Evolutionary conservation across 768 basidiomycete genomes (phyloP).

Genomic region (Chalciporus piperatus): DNA sequence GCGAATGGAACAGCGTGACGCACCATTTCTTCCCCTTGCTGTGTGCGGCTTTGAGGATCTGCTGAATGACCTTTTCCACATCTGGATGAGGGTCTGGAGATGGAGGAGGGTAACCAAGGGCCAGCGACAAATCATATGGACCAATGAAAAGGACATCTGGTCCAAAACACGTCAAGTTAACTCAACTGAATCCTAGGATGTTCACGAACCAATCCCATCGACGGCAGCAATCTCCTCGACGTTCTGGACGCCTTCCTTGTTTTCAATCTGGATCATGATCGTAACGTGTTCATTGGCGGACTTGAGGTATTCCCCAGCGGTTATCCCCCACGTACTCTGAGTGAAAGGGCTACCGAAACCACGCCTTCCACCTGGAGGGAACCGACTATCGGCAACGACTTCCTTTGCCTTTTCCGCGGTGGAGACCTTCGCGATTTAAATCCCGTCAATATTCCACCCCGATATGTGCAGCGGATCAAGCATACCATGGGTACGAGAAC

Average conservation of each 20-base stretch:
- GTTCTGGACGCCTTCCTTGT: constrained; percentile 54
- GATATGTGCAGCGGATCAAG: background rate
- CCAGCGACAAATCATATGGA: constrained; percentile 65
- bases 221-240: constrained; percentile 57
- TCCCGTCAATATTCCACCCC: background rate
- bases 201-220: constrained; percentile 54
- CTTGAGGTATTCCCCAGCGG: constrained; percentile 47
- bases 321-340: constrained; percentile 55
- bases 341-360: constrained; percentile 68
- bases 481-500: constrained; percentile 66
- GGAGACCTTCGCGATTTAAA: constrained; percentile 41
- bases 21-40: constrained; percentile 64
- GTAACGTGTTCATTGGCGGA: constrained; percentile 54
- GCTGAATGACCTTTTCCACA: constrained; percentile 57
- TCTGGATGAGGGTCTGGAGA: constrained; percentile 64
- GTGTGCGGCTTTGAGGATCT: constrained; percentile 49
- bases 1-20: constrained; percentile 2
- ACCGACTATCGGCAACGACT: constrained; percentile 54
- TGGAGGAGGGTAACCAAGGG: constrained; percentile 57
- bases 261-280: constrained; percentile 70
- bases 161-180: background rate
- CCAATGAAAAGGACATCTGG: constrained; percentile 59
- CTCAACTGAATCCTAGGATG: background rate
- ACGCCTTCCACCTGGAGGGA: constrained; percentile 60
- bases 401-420: constrained; percentile 55